Evolutionary conservation across 2,329 filamentous ascomycete genomes (phyloP).

Genomic region (Aspergillus novofumigatus): DNA sequence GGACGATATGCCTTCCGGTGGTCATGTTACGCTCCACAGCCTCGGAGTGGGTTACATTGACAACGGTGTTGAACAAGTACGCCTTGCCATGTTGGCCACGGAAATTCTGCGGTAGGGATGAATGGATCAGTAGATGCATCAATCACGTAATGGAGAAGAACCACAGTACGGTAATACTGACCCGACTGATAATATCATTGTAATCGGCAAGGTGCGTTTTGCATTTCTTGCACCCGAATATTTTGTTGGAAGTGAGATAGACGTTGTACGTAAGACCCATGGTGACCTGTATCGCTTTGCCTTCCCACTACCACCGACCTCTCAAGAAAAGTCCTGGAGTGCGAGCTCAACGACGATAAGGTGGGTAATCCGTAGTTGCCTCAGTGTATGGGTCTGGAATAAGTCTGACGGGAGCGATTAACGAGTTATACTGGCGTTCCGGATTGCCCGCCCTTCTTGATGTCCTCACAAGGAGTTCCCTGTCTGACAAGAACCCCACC

Average conservation of each 20-base stretch:
- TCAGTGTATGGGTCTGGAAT: neutral
- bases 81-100: slow-evolving; percentile 97
- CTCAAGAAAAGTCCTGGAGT: slow-evolving; percentile 15
- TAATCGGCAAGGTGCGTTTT: slow-evolving; percentile 94
- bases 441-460: neutral
- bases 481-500: neutral
- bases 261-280: slow-evolving; percentile 93
- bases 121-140: slow-evolving; percentile 7
- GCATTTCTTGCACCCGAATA: slow-evolving; percentile 91
- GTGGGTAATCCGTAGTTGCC: slow-evolving; percentile 1
- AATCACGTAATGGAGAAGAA: slow-evolving; percentile 1
- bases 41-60: slow-evolving; percentile 78
- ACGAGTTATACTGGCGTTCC: neutral
- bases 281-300: slow-evolving; percentile 19
- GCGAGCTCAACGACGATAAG: slow-evolving; percentile 16
- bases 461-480: neutral
- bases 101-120: slow-evolving; percentile 67
- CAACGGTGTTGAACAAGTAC: slow-evolving; percentile 90
- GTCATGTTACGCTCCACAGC: slow-evolving; percentile 97
- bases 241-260: slow-evolving; percentile 79
- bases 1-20: slow-evolving; percentile 87
- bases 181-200: slow-evolving; percentile 91
- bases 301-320: slow-evolving; percentile 12
- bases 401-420: neutral
- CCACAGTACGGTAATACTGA: slow-evolving; percentile 45